These are phyloP conservation scores for Russula olivacea DNA, from an alignment of 768 basidiomycete genomes.

Conservation along the genomic window DNA sequence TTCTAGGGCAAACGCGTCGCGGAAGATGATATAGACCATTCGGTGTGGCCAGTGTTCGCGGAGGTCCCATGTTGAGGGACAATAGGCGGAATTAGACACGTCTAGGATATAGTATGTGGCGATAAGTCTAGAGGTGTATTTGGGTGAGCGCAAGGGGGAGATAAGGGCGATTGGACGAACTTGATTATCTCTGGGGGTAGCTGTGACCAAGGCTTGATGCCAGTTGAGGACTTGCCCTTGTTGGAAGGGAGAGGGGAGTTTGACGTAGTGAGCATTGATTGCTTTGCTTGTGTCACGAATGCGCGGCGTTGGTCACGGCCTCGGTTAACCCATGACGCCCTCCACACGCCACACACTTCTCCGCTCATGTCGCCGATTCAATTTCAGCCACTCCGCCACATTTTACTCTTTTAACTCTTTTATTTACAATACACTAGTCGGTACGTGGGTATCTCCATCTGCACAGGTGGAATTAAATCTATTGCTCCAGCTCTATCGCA, in stretches of 20 bases:
- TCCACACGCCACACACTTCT: neutral
- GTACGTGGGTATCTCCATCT: neutral
- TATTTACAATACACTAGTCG: neutral
- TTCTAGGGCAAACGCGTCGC: constrained; percentile 31
- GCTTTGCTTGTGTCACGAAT: constrained; percentile 30
- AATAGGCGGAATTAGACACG: constrained; percentile 39
- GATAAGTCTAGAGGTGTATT: constrained; percentile 41
- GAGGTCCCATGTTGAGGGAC: constrained; percentile 44
- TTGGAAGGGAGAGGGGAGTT: constrained; percentile 14
- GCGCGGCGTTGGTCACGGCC: constrained; percentile 25
- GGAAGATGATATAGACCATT: constrained; percentile 55
- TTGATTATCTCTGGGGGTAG: constrained; percentile 56
- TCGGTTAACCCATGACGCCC: constrained; percentile 17
- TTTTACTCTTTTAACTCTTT: too few species aligned
- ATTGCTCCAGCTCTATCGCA: neutral
- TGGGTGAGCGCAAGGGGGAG: neutral
- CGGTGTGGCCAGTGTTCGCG: constrained; percentile 55
- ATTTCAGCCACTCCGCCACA: constrained; percentile 20
- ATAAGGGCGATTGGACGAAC: constrained; percentile 29
- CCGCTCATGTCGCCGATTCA: constrained; percentile 18
- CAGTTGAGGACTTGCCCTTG: constrained; percentile 51
- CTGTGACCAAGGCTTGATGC: constrained; percentile 55
- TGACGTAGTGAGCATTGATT: constrained; percentile 29
- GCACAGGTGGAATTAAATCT: neutral
- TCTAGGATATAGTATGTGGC: constrained; percentile 54